Conservation (phyloP, 1,139 yeast species). For the Geotrichum australiense region DNA sequence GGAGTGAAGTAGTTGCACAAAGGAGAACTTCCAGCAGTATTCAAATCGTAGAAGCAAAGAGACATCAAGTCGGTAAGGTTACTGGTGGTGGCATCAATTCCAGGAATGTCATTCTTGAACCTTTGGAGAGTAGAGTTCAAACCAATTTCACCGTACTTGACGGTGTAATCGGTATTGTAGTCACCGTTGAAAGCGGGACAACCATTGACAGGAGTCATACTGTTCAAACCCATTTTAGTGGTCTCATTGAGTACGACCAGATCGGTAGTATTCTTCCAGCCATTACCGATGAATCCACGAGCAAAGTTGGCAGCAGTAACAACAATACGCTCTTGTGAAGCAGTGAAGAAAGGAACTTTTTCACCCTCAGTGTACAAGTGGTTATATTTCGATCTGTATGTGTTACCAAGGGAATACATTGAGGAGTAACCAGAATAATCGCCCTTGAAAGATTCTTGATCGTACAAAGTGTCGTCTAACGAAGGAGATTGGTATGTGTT, state of each 20-base stretch:
- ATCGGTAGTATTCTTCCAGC: conserved; percentile 30
- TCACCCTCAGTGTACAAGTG: conserved; percentile 32
- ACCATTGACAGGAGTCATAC: conserved; percentile 33
- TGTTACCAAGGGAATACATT: conserved; percentile 31
- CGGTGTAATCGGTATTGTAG: conserved; percentile 3
- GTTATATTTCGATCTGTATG: conserved; percentile 34
- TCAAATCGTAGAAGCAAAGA: conserved; percentile 53
- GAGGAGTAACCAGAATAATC: conserved; percentile 34
- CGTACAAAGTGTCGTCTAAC: conserved; percentile 12
- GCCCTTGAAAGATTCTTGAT: conserved; percentile 23
- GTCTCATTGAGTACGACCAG: conserved; percentile 36
- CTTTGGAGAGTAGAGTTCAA: conserved; percentile 35
- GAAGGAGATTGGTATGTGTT: conserved; percentile 35
- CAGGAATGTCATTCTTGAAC: conserved; percentile 29
- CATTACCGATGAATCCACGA: conserved; percentile 37
- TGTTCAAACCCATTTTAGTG: conserved; percentile 37
- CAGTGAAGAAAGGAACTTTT: conserved; percentile 35
- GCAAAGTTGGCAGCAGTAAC: conserved; percentile 38
- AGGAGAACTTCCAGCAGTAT: conserved; percentile 47
- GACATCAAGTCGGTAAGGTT: conserved; percentile 44
- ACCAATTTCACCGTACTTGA: conserved; percentile 24
- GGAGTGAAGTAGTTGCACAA: conserved; percentile 49
- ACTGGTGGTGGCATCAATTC: conserved; percentile 28
- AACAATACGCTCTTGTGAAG: conserved; percentile 37
- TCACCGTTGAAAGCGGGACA: conserved; percentile 20